These are phyloP conservation scores for Eimeria maxima DNA, from an alignment of 169 alveolate species.

Conservation along the genomic window DNA sequence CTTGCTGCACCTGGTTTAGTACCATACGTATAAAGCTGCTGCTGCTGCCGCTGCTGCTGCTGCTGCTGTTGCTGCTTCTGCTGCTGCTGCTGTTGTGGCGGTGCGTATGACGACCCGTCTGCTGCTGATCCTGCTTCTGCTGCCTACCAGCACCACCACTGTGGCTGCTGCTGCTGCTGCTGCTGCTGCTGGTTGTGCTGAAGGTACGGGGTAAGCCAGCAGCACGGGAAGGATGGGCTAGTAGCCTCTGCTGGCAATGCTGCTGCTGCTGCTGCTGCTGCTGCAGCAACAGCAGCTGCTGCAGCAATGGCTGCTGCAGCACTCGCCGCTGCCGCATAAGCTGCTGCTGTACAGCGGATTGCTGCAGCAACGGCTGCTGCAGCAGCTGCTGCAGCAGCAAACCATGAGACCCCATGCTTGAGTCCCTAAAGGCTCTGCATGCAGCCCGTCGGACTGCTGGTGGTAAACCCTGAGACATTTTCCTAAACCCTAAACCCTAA, in stretches of 20 bases:
- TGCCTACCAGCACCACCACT: too few relatives aligned
- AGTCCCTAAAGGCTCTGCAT: neutral
- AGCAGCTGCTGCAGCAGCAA: constrained; percentile 39
- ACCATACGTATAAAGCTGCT: constrained; percentile 79
- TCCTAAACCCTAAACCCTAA: constrained; percentile 55
- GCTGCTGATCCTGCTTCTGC: constrained; percentile 43
- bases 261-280: constrained; percentile 62
- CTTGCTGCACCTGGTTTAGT: constrained; percentile 80
- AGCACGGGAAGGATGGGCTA: neutral
- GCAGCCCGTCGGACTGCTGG: constrained; percentile 2
- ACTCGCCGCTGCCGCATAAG: too few relatives aligned
- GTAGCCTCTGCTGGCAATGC: too few relatives aligned
- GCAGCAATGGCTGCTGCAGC: constrained; percentile 26
- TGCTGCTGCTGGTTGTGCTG: constrained; percentile 18
- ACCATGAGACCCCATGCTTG: too few relatives aligned
- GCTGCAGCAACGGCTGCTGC: too few relatives aligned
- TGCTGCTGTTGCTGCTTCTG: constrained; percentile 53
- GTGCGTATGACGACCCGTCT: neutral
- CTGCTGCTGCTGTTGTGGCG: constrained; percentile 5
- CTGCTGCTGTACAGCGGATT: too few relatives aligned
- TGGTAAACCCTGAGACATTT: neutral
- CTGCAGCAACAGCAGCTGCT: neutral
- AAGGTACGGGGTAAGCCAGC: neutral
- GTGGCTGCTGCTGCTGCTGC: too few relatives aligned
- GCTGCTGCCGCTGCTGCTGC: constrained; percentile 62